Evolutionary conservation across 805 yeast genomes (phyloP), one percentile per base, ranked within the genome.

Genomic region (Hanseniaspora jakobsenii): DNA sequence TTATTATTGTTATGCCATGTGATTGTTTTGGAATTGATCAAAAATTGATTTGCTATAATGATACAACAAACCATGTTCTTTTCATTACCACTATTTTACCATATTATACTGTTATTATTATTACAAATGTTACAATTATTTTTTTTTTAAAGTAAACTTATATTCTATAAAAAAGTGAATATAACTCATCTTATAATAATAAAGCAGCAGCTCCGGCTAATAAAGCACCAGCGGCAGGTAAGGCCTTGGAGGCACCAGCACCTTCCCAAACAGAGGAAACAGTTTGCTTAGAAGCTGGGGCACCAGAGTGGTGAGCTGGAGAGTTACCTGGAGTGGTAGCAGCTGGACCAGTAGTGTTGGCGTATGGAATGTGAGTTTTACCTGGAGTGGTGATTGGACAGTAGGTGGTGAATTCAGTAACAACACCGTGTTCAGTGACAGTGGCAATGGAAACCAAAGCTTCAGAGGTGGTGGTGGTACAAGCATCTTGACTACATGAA

Each of bases 191-290:
- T 65, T 66, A 66, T 63, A 66, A 65, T 60, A 66, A 62, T 57
- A 66, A 60, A 63, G 70, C 72, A 54, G 68, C 70, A 50, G 64
- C 66, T 66, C 72, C 72, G 50, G 71, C 71, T 47, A 68, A 58
- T 52, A 66, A 57, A 55, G 70, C 71, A 57, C 70, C 70, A 51
- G 63, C 68, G 55, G 70, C 69, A 63, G 70, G 70, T 49, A 63
- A 59, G 49, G 66, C 66, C 56, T 57, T 62, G 45, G 10, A 23
- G 18, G 32, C 23, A 27, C 55, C 69, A 51, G 71, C 72, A 52
- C 65, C 71, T 40, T 45, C 38, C 16, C n/a, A 38, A 31, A 49
- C 44, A 28, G 56, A 48, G 39, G 53, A 51, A 29, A 44, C 49
- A 30, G 53, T 48, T 32, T 51, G 39, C 45, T 44, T 51, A 32